These are phyloP conservation scores for Malassezia nana DNA, from an alignment of 1,284 basidiomycete species.

Conservation along the genomic window DNA sequence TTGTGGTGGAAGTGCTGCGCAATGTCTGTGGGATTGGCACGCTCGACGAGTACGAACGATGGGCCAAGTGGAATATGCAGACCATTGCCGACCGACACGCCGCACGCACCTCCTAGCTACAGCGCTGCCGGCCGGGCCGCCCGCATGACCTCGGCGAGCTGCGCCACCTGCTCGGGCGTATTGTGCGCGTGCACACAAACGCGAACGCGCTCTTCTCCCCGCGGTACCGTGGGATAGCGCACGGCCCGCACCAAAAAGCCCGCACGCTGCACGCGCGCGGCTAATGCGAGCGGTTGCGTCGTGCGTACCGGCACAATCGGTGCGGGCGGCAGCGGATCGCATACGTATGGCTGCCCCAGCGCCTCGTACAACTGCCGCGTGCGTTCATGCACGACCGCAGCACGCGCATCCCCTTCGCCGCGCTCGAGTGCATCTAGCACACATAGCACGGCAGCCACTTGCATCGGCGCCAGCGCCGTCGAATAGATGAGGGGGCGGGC, in stretches of 20 bases:
- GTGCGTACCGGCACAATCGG: conserved; percentile 82
- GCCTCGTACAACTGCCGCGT: conserved; percentile 4
- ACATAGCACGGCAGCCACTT: conserved; percentile 3
- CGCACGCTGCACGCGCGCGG: conserved; percentile 57
- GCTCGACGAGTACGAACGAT: conserved; percentile 23
- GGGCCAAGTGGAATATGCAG: conserved; percentile 31
- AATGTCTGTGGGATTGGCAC: conserved; percentile 34
- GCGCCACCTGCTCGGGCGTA: conserved; percentile 58
- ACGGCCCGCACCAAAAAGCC: conserved; percentile 69
- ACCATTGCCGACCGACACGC: conserved; percentile 19
- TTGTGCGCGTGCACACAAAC: conserved; percentile 73
- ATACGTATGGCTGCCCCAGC: neutral
- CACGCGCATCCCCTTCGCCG: neutral
- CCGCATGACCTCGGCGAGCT: conserved; percentile 23
- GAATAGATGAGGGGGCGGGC: conserved; percentile 68
- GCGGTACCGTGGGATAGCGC: conserved; percentile 63
- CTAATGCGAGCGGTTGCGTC: conserved; percentile 61
- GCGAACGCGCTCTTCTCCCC: conserved; percentile 68
- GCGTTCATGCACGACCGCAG: conserved; percentile 4
- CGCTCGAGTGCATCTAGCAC: conserved; percentile 15
- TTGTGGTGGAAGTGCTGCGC: conserved; percentile 33
- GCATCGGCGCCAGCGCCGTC: conserved; percentile 9
- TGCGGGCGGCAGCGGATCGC: conserved; percentile 34
- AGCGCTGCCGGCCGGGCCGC: conserved; percentile 2
- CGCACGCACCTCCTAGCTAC: neutral